Base-by-base conservation (phyloP, 2,329 filamentous ascomycete species). In the Tolypocladium endophyticum region DNA sequence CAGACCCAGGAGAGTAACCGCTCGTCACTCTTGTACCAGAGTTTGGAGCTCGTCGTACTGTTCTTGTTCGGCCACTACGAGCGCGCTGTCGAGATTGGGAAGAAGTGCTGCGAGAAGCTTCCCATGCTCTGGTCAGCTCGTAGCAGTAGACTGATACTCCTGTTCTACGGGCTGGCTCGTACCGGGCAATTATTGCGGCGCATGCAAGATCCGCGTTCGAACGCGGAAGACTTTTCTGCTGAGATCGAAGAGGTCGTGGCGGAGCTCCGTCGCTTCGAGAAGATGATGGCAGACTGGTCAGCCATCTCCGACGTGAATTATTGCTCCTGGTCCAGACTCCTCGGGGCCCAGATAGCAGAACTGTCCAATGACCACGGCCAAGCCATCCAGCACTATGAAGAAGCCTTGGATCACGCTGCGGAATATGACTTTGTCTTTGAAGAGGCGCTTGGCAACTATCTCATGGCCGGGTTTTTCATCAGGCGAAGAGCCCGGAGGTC, bases 381-480 rank as follows among this genome's bases (percentile, higher is more conserved):
- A 2, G 85, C 87, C 9, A 77, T 92, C 39, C 76, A 76, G 30
- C 75, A 81, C 53, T 92, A 90, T 66, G 89, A 93, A 69, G 79
- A 83, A 62, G 84, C 86, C 8, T 73, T 92, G 60, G 88, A 92
- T 65, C 88, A 92, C 66, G 83, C 87, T 16, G 79, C 88, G 25
- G 79, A 88, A 59, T 80, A 90, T 65, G 79, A 80, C 52, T 87
- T 89, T 62, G 68, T 81, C 2, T 81, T 91, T 56, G 89, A 92
- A 61, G 87, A 92, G 70, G 89, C 87, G 0, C 77, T 91, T 1
- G 83, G 85, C 20, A 87, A 88, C 67, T 89, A 90, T 68, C 76
- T 92, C 36, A 87, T 92, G 75, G 88, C 85, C 1, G 87, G 87
- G 12, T 87, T 85, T 68, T 84, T 91, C 62, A 77, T 89, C 58